Evolutionary conservation across 306 rosid species (phyloP).

Genomic region (Acacia confusa): DNA sequence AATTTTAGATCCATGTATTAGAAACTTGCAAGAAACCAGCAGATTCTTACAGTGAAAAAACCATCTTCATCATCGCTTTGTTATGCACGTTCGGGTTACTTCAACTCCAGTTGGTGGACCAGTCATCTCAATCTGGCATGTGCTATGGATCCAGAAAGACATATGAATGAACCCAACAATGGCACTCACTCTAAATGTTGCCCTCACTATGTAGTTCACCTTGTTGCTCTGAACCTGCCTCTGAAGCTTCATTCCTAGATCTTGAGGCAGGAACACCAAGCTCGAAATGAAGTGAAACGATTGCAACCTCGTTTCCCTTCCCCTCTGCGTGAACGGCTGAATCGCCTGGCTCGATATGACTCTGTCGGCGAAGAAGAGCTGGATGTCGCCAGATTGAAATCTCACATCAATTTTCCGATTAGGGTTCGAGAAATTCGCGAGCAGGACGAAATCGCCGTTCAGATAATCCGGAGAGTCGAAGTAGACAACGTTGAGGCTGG

Average conservation of each 20-base stretch:
- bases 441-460: constrained; percentile 77
- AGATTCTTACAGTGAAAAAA: not conserved
- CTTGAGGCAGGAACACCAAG: constrained; percentile 81
- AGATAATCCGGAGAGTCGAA: constrained; percentile 75
- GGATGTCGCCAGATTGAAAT: constrained; percentile 58
- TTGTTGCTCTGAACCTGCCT: constrained; percentile 66
- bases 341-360: constrained; percentile 67
- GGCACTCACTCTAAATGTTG: constrained; percentile 69
- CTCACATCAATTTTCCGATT: constrained; percentile 60
- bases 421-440: constrained; percentile 85
- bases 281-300: constrained; percentile 68
- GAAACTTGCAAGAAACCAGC: not conserved
- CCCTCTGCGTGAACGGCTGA: constrained; percentile 61
- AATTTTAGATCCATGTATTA: constrained; percentile 21
- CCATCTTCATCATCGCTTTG: constrained; percentile 49
- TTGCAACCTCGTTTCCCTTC: constrained; percentile 61
- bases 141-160: constrained; percentile 66
- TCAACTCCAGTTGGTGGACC: constrained; percentile 80
- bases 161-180: constrained; percentile 58
- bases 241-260: constrained; percentile 65
- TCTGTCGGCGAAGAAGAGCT: constrained; percentile 70
- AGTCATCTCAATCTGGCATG: constrained; percentile 83
- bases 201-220: constrained; percentile 62
- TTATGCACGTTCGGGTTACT: constrained; percentile 67
- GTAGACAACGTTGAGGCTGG: constrained; percentile 70